Conservation (phyloP, 495 filamentous ascomycete genomes). For the Sabuloglossum arenarium region DNA sequence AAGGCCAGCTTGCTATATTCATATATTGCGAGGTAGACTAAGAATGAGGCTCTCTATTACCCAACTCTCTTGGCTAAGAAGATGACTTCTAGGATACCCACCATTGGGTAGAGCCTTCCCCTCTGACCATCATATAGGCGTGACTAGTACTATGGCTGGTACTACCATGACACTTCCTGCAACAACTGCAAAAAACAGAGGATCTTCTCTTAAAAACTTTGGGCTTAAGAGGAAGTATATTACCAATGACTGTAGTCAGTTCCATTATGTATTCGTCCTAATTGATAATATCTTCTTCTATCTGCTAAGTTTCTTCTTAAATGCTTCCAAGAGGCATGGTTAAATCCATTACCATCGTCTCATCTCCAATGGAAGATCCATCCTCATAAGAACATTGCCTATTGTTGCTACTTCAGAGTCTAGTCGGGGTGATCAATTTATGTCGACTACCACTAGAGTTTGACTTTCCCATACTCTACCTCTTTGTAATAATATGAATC, state of each 20-base stretch:
- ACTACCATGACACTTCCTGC: no score
- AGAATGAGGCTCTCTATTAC: no score
- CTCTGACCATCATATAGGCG: no score
- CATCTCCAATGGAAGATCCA: slow-evolving; percentile 11
- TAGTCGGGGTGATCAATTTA: slow-evolving; percentile 6
- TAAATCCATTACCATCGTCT: slow-evolving; percentile 23
- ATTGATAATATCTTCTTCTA: slow-evolving; percentile 4
- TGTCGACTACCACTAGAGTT: background rate
- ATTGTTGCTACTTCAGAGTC: slow-evolving; percentile 12
- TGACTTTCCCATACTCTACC: background rate
- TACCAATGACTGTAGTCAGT: slow-evolving; percentile 28
- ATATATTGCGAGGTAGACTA: no score
- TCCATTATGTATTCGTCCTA: slow-evolving; percentile 48
- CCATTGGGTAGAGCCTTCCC: no score
- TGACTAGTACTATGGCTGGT: no score
- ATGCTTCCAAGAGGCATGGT: slow-evolving; percentile 19
- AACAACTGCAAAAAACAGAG: background rate
- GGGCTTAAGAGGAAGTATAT: slow-evolving; percentile 23
- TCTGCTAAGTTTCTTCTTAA: slow-evolving; percentile 1
- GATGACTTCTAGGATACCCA: no score
- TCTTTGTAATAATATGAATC: slow-evolving; percentile 30
- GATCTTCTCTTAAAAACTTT: slow-evolving; percentile 10
- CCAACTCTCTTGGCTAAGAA: no score
- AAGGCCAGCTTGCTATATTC: no score
- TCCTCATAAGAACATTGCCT: slow-evolving; percentile 1